These are phyloP conservation scores for Neonectria faginata DNA, from an alignment of 2,329 filamentous ascomycete genomes.

Conservation along the genomic window DNA sequence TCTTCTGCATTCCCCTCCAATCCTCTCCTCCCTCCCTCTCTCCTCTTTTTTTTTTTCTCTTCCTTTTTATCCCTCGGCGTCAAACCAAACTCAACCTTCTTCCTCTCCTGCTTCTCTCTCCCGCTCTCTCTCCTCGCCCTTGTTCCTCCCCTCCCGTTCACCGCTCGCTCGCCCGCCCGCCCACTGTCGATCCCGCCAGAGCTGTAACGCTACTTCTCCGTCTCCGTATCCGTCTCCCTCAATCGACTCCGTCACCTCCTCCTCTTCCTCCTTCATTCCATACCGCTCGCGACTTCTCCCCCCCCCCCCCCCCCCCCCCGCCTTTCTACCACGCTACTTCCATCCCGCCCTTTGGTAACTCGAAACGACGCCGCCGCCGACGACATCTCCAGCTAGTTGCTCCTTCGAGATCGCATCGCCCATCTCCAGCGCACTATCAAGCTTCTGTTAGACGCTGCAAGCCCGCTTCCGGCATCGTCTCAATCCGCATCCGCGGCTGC, in stretches of 20 bases:
- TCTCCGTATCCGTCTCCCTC: too few relatives aligned
- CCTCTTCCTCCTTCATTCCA: slow-evolving; percentile 7
- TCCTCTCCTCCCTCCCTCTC: slow-evolving; percentile 3
- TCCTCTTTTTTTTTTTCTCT: slow-evolving; percentile 11
- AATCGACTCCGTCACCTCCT: not conserved
- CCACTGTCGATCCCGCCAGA: slow-evolving; percentile 9
- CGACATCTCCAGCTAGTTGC: not conserved
- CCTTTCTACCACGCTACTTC: slow-evolving; percentile 18
- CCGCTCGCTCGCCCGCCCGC: slow-evolving; percentile 21
- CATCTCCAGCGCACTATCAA: slow-evolving; percentile 2
- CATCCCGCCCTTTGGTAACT: slow-evolving; percentile 15
- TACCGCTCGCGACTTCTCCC: slow-evolving; percentile 24
- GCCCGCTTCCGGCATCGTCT: not conserved
- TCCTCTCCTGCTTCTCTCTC: too few relatives aligned
- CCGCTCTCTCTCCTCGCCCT: slow-evolving; percentile 11
- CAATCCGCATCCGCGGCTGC: not conserved
- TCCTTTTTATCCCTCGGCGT: not conserved
- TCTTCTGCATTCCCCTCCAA: not conserved
- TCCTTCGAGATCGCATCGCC: not conserved
- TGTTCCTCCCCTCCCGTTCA: slow-evolving; percentile 7
- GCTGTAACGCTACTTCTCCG: slow-evolving; percentile 4
- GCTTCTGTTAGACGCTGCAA: not conserved
- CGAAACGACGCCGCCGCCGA: slow-evolving; percentile 1
- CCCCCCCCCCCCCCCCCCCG: slow-evolving; percentile 32
- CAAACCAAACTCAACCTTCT: not conserved